Base-by-base conservation (phyloP, 2,329 filamentous ascomycete species). In the Aspergillus sp. region DNA sequence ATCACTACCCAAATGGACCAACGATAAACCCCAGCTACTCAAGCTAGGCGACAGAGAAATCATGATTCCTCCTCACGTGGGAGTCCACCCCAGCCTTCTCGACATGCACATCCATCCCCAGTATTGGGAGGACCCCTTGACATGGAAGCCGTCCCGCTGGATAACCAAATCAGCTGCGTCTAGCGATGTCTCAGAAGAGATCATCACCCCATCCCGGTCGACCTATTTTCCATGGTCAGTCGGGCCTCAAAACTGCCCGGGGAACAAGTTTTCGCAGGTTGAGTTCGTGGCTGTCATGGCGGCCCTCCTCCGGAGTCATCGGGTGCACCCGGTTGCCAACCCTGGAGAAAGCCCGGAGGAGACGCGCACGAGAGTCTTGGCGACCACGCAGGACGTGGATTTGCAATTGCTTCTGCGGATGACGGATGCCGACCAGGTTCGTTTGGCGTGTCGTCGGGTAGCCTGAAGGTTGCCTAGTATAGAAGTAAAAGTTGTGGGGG, bases 271-370 rank as follows among this genome's bases (percentile, higher is more conserved):
- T 39, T 57, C 53, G 2, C 53, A 60, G 12, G 53, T 60, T 2
- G 58, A 60, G n/a, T 57, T 60, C 30, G 53, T 60, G 1, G 58
- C 53, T 3, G 47, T 60, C 12, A 52, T 60, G 17, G 53, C 58
- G 1, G 45, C 25, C 23, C 38, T 60, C 5, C 21, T 60, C 9
- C 58, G 28, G 2, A 2, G 39, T 12, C 53, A 60, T 52, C 58
- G 58, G 4, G 3, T 57, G 4, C 10, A 23, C 3, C n/a, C 28
- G 1, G 17, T 55, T 1, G 4, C 23, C 3, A 38, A 47, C 4
- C 13, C 4, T 2, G 39, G 38, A 2, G 58, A 57, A 17, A n/a
- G 21, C 19, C 32, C 45, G 4, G 6, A 57, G 28, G 25, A 48
- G 7, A 38, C 48, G 3, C 36, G 21, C 5, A n/a, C 17, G 13